Evolutionary conservation across 345 rosid genomes (phyloP).

Genomic region (Pugionium cornutum): DNA sequence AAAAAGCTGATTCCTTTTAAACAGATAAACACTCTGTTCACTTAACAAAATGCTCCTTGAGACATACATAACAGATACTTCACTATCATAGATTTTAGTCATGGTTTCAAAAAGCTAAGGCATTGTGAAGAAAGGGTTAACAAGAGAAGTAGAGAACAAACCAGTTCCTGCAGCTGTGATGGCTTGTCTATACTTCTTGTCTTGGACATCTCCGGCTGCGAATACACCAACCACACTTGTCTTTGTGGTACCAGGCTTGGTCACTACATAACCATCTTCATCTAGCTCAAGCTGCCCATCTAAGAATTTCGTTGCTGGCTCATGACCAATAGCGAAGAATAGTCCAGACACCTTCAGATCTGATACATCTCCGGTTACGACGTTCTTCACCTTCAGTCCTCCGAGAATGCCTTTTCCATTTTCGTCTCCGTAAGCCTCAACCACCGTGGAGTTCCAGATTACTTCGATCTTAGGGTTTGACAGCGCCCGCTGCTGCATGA

Average conservation of each 20-base stretch:
- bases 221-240: constrained; percentile 85
- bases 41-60: no score
- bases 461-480: constrained; percentile 83
- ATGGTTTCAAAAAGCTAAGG: no score
- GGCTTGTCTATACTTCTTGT: constrained; percentile 98
- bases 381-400: constrained; percentile 81
- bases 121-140: neutral
- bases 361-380: constrained; percentile 63
- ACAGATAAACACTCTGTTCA: neutral
- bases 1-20: neutral
- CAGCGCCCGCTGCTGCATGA: constrained; percentile 76
- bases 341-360: constrained; percentile 77
- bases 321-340: constrained; percentile 97
- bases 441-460: constrained; percentile 74
- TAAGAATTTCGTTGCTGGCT: constrained; percentile 92
- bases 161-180: constrained; percentile 97
- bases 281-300: constrained; percentile 83
- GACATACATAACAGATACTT: neutral
- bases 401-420: constrained; percentile 49
- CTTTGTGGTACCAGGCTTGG: constrained; percentile 76
- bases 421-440: constrained; percentile 67
- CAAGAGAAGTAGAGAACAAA: constrained; percentile 28
- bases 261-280: constrained; percentile 77
- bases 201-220: constrained; percentile 99
- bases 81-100: neutral